Conservation (phyloP, 768 basidiomycete genomes). For the Russula olivacea region DNA sequence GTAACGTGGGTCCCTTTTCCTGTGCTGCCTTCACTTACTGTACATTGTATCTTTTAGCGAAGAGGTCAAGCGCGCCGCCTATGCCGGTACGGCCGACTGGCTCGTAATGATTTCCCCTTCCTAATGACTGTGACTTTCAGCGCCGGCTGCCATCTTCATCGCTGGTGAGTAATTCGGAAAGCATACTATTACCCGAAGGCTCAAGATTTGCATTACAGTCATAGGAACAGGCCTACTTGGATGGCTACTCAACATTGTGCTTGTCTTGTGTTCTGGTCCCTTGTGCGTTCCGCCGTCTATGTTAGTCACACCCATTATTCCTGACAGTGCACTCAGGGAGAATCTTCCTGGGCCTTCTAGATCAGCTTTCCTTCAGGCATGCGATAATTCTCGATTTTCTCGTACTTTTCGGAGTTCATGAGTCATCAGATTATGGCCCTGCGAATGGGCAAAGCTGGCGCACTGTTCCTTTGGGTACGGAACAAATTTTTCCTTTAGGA, state of each 20-base stretch:
- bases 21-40: background rate
- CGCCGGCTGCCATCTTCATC: constrained; percentile 18
- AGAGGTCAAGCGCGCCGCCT: constrained; percentile 74
- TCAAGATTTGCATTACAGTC: constrained; percentile 60
- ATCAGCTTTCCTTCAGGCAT: constrained; percentile 63
- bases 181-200: constrained; percentile 37
- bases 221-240: constrained; percentile 73
- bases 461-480: constrained; percentile 70
- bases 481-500: background rate
- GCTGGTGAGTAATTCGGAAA: constrained; percentile 3
- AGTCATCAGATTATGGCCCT: constrained; percentile 56
- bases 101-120: background rate
- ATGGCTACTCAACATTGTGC: constrained; percentile 82
- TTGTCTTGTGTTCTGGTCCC: constrained; percentile 78
- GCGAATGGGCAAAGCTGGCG: constrained; percentile 70
- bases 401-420: background rate
- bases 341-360: constrained; percentile 64
- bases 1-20: constrained; percentile 28
- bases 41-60: constrained; percentile 42
- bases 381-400: background rate
- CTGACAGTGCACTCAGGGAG: constrained; percentile 35
- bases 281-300: constrained; percentile 44
- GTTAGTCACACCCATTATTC: background rate
- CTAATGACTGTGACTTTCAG: constrained; percentile 9
- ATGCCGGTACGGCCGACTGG: constrained; percentile 46